A percentile compares a stretch with the other conserved stretches of the same genome.
Evolutionary conservation across 2,329 filamentous ascomycete species (phyloP).

Genomic region (Dactylonectria estremocensis): DNA sequence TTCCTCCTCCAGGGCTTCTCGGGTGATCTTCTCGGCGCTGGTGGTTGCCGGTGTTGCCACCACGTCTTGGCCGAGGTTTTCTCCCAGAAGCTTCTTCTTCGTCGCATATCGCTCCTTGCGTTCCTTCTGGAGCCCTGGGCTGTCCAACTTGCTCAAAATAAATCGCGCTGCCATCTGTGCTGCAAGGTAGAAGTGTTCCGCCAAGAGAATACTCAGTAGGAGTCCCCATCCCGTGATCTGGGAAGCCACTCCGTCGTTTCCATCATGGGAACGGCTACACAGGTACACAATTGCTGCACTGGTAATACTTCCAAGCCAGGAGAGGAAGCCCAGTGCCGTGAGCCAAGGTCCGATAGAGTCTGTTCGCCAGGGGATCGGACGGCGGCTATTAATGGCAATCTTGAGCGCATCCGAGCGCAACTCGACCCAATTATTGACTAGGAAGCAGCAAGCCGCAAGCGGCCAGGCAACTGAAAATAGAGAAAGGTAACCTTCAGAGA

Average conservation of each 20-base stretch:
- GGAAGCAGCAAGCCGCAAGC: slow-evolving; percentile 88
- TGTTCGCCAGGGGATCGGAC: slow-evolving; percentile 89
- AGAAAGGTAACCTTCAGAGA: slow-evolving; percentile 79
- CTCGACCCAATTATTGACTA: slow-evolving; percentile 97
- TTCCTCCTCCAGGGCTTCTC: slow-evolving; percentile 76
- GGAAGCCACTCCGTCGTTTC: slow-evolving; percentile 70
- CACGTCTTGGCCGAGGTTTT: slow-evolving; percentile 74
- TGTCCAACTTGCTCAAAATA: slow-evolving; percentile 85
- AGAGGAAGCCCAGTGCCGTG: slow-evolving; percentile 87
- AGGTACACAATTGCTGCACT: slow-evolving; percentile 91
- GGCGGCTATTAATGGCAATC: slow-evolving; percentile 89
- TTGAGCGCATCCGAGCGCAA: slow-evolving; percentile 95
- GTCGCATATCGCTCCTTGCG: slow-evolving; percentile 84
- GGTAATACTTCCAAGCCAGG: slow-evolving; percentile 92
- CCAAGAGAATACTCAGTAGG: slow-evolving; percentile 85
- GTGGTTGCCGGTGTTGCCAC: slow-evolving; percentile 65
- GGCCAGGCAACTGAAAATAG: slow-evolving; percentile 97
- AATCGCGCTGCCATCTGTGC: slow-evolving; percentile 81
- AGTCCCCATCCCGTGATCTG: slow-evolving; percentile 86
- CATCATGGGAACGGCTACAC: slow-evolving; percentile 80
- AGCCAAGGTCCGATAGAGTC: slow-evolving; percentile 97
- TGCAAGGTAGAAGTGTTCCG: slow-evolving; percentile 91
- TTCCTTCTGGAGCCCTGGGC: slow-evolving; percentile 88
- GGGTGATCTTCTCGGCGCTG: slow-evolving; percentile 75
- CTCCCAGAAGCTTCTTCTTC: slow-evolving; percentile 84